Evolutionary conservation across 345 rosid genomes (phyloP).

Genomic region (Acer campestre): DNA sequence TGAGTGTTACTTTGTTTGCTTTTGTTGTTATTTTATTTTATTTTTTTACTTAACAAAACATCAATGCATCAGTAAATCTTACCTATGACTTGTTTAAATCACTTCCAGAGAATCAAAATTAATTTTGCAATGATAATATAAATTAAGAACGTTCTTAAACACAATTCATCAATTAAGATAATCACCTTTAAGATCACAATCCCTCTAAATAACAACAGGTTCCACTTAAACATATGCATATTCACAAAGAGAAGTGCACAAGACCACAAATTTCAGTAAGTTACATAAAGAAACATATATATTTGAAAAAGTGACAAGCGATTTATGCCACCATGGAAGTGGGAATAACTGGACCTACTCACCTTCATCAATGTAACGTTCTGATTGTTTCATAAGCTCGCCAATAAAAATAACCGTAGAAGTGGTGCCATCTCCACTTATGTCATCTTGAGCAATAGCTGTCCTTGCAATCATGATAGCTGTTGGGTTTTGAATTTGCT

Average conservation of each 20-base stretch:
- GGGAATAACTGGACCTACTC: slow-evolving; percentile 12
- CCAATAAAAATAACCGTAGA: slow-evolving; percentile 95
- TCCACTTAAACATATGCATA: background rate
- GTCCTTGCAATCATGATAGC: slow-evolving; percentile 99
- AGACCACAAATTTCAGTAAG: background rate
- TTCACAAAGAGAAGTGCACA: background rate
- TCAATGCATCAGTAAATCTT: too few relatives aligned
- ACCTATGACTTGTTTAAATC: too few relatives aligned
- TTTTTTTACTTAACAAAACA: too few relatives aligned
- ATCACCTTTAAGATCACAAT: background rate
- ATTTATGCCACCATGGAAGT: background rate
- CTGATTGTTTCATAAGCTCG: slow-evolving; percentile 97
- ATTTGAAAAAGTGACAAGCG: background rate
- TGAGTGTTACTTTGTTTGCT: too few relatives aligned
- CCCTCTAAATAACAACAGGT: background rate
- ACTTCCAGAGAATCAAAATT: too few relatives aligned
- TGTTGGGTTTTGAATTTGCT: slow-evolving; percentile 99
- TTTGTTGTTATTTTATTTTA: too few relatives aligned
- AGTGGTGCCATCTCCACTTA: slow-evolving; percentile 97
- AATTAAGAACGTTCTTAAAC: background rate
- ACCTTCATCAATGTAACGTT: slow-evolving; percentile 98
- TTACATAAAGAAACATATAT: background rate
- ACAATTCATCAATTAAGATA: background rate
- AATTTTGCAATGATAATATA: background rate
- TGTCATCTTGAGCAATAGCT: slow-evolving; percentile 98